phyloP scores from a whole-genome alignment of 2,329 filamentous ascomycete genomes.

The Allantophomopsis lycopodina region DNA sequence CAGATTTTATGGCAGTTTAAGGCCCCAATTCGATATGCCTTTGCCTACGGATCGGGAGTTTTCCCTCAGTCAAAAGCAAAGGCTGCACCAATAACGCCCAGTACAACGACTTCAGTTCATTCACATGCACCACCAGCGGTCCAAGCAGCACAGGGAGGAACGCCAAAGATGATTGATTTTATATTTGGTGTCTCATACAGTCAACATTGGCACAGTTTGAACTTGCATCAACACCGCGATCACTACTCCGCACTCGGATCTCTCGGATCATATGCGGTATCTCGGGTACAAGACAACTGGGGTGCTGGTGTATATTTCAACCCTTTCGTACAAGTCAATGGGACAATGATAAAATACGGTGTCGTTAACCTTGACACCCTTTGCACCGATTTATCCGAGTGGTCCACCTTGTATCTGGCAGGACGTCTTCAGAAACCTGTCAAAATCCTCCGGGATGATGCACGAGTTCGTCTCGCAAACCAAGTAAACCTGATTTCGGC shows the following conservation, averaged over 20 bases:
- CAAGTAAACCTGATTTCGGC: slow-evolving; percentile 92
- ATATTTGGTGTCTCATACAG: slow-evolving; percentile 92
- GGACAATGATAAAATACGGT: slow-evolving; percentile 93
- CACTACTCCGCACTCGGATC: slow-evolving; percentile 84
- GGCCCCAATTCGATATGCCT: slow-evolving; percentile 89
- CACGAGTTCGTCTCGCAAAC: slow-evolving; percentile 82
- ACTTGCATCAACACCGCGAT: slow-evolving; percentile 73
- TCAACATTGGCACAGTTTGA: slow-evolving; percentile 94
- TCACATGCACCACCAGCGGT: slow-evolving; percentile 72
- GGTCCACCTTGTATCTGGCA: slow-evolving; percentile 93
- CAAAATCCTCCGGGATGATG: slow-evolving; percentile 92
- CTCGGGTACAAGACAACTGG: slow-evolving; percentile 71
- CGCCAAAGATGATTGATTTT: slow-evolving; percentile 96
- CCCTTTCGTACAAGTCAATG: slow-evolving; percentile 86
- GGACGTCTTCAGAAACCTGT: slow-evolving; percentile 93
- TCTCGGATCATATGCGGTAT: slow-evolving; percentile 74
- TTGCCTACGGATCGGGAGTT: slow-evolving; percentile 94
- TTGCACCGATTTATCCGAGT: slow-evolving; percentile 72
- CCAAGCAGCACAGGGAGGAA: slow-evolving; percentile 70
- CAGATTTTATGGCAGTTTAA: slow-evolving; percentile 83
- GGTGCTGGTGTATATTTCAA: slow-evolving; percentile 98
- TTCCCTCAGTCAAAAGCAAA: slow-evolving; percentile 60
- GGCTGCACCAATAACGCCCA: slow-evolving; percentile 37
- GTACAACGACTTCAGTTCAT: slow-evolving; percentile 49
- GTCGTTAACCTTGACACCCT: slow-evolving; percentile 90